Evolutionary conservation across 768 basidiomycete species (phyloP).

Genomic region (Neoboletus magnificus): DNA sequence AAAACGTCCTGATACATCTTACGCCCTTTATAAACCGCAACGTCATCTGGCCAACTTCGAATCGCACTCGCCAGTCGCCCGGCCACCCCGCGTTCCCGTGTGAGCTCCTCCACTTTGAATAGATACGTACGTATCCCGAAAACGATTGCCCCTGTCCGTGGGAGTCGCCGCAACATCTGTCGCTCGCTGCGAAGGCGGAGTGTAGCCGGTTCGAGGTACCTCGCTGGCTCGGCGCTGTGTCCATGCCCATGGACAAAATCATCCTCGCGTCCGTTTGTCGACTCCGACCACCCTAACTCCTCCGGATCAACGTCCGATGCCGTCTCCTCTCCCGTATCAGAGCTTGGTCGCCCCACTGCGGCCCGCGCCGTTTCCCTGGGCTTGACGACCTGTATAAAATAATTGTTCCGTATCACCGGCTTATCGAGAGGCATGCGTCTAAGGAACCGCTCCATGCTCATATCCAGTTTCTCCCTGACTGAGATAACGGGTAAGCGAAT

Average conservation of each 20-base stretch:
- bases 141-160: conserved; percentile 57
- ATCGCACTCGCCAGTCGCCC: conserved; percentile 62
- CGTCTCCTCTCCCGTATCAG: conserved; percentile 5
- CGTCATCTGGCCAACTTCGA: conserved; percentile 62
- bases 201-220: conserved; percentile 35
- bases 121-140: conserved; percentile 72
- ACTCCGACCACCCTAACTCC: conserved; percentile 62
- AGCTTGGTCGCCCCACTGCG: background rate
- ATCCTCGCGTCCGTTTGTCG: conserved; percentile 55
- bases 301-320: conserved; percentile 47
- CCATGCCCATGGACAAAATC: conserved; percentile 33
- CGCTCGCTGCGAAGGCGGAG: conserved; percentile 61
- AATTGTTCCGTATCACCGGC: conserved; percentile 72
- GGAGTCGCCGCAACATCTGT: conserved; percentile 64
- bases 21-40: conserved; percentile 34
- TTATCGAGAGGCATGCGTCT: conserved; percentile 61
- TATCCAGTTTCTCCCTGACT: conserved; percentile 62
- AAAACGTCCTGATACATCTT: conserved; percentile 23
- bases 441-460: conserved; percentile 69
- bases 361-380: conserved; percentile 1
- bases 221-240: conserved; percentile 16
- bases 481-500: conserved; percentile 6
- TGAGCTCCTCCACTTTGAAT: conserved; percentile 50
- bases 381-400: conserved; percentile 44
- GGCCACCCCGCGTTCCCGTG: conserved; percentile 54